phyloP scores from a whole-genome alignment of 352 stramenopile species.

The Globisporangium radiosum region DNA sequence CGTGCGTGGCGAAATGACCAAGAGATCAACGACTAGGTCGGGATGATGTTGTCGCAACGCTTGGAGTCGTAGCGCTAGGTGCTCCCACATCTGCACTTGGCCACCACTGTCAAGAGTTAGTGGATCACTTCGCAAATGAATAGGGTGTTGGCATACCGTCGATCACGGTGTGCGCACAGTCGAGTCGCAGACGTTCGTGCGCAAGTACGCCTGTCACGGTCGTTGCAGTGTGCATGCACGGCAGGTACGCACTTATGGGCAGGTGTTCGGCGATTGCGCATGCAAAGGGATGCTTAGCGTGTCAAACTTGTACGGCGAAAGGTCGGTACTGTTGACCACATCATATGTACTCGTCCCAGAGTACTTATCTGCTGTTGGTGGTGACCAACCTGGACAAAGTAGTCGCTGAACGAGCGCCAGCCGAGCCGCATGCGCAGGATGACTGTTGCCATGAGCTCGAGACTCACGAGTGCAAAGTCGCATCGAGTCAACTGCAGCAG shows the following conservation, averaged over 20 bases:
- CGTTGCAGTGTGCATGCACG: neutral
- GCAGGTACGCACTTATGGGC: conserved; percentile 3
- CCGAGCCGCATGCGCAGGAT: conserved; percentile 41
- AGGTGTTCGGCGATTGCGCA: conserved; percentile 6
- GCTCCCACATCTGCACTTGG: neutral
- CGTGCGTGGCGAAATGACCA: conserved; percentile 7
- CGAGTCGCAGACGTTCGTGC: no score
- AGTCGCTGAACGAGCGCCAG: conserved; percentile 4
- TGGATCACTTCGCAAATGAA: neutral
- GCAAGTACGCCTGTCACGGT: no score
- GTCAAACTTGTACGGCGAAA: conserved; percentile 33
- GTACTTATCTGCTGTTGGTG: conserved; percentile 20
- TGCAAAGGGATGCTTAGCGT: conserved; percentile 18
- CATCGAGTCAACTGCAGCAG: conserved; percentile 5
- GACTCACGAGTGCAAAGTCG: conserved; percentile 20
- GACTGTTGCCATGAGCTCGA: conserved; percentile 31
- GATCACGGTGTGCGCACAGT: no score
- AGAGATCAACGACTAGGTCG: conserved; percentile 21
- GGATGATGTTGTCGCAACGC: conserved; percentile 18
- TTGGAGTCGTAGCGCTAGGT: conserved; percentile 22
- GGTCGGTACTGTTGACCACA: conserved; percentile 6
- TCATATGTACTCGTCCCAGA: conserved; percentile 44
- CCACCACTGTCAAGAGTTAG: no score
- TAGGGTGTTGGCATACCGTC: conserved; percentile 2
- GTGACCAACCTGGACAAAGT: conserved; percentile 14